Conservation (phyloP, 1,284 basidiomycete genomes). For the Sporisorium graminicola region DNA sequence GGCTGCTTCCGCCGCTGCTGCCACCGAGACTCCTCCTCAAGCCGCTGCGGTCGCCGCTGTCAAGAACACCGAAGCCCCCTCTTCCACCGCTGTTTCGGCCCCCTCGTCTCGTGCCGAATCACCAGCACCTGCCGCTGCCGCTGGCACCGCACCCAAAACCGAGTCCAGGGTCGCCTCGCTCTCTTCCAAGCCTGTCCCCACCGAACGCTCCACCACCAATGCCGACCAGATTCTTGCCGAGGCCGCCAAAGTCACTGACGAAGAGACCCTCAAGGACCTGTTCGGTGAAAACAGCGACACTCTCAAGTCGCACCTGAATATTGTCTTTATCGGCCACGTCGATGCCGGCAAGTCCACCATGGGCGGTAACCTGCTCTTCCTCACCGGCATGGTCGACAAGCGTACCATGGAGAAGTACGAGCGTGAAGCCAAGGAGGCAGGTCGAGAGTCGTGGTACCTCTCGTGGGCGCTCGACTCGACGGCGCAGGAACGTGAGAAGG, state of each 20-base stretch:
- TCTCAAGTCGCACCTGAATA: conserved; percentile 68
- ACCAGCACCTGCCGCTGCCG: conserved; percentile 37
- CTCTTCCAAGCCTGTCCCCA: conserved; percentile 41
- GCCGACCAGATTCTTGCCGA: conserved; percentile 67
- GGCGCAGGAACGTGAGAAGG: conserved; percentile 68
- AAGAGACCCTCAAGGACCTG: conserved; percentile 68
- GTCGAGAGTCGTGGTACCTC: conserved; percentile 68
- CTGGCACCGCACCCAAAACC: conserved; percentile 21
- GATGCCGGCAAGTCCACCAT: conserved; percentile 70
- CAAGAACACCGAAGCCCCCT: conserved; percentile 45
- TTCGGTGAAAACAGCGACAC: conserved; percentile 66
- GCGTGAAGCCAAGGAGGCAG: conserved; percentile 68
- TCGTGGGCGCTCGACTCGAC: conserved; percentile 69
- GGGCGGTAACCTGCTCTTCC: conserved; percentile 67
- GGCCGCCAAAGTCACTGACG: conserved; percentile 65
- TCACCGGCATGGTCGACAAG: conserved; percentile 70
- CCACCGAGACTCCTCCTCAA: conserved; percentile 31
- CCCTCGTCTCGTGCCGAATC: conserved; percentile 55
- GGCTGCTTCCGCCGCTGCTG: conserved; percentile 25
- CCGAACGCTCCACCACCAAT: conserved; percentile 61
- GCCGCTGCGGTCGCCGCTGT: conserved; percentile 49
- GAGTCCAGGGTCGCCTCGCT: conserved; percentile 44
- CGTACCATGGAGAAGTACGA: conserved; percentile 69
- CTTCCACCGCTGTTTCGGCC: conserved; percentile 33
- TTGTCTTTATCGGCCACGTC: conserved; percentile 69